Evolutionary conservation across 495 filamentous ascomycete species (phyloP), one percentile per base, ranked within the genome.

Genomic region (Pyrenopolyporus hunteri): DNA sequence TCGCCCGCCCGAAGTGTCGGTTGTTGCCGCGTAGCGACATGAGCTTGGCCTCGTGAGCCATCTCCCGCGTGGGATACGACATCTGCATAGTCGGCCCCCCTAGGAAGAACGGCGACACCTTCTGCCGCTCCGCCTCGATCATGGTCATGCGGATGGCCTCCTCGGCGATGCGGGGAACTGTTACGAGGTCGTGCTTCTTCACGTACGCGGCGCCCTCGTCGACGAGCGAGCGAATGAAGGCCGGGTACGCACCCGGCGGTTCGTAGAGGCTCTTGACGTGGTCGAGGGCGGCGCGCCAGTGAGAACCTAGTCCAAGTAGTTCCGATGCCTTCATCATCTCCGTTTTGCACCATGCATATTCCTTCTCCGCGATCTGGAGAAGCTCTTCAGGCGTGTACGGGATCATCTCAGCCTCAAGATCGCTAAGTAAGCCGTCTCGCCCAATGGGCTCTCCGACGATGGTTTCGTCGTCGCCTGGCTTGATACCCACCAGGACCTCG

Each of bases 21-120:
- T 80, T 83, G 66, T 83, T 84, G 2, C 79, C 79, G 7, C 80
- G 76, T 74, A 83, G 74, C 43, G 72, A 73, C 80, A 82, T 82
- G 52, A 81, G 53, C 66, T 83, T 84, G 14, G 67, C 71, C 13
- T 68, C 74, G 50, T 83, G 80, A 8, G 64, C 51, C 81, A 83
- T 83, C 2, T 70, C 64, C 9, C 69, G 67, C 1, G 74, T 77
- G 20, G 81, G 81, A 47, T 82, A 84, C 4, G 78, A 76, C 14
- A 83, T 78, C 43, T 78, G 74, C 51, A 84, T 80, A 6, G 40
- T 59, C 1, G 64, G 52, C 0, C 81, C 82, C 4, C 82, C 81
- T 1, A 83, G 74, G 69, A 84, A 83, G 65, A 83, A 84, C 0
- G 82, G 81, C 23, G 75, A 78, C 6, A 77, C 73, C 35, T 75